A percentile compares a stretch with the other conserved stretches of the same genome.
phyloP scores from a whole-genome alignment of 768 basidiomycete genomes.

The Podaxis mareebaensis region DNA sequence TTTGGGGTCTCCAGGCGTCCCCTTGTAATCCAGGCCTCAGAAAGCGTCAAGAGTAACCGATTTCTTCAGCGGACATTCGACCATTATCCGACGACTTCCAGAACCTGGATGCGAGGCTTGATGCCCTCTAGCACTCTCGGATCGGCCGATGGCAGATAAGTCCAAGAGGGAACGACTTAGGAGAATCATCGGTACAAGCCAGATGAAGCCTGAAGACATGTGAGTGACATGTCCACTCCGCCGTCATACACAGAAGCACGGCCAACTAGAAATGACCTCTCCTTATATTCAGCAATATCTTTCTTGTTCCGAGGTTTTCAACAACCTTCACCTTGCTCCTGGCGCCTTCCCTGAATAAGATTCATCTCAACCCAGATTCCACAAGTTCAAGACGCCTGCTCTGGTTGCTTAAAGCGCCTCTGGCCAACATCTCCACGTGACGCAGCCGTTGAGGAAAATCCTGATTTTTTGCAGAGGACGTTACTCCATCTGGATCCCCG shows the following conservation, averaged over 20 bases:
- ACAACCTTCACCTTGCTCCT: neutral
- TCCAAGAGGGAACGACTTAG: neutral
- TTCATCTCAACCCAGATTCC: neutral
- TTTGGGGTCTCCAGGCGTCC: neutral
- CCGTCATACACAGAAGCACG: neutral
- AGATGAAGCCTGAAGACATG: neutral
- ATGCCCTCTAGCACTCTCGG: neutral
- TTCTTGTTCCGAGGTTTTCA: constrained; percentile 1
- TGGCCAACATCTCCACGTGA: neutral
- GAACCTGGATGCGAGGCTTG: neutral
- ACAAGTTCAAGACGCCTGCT: neutral
- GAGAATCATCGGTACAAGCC: neutral
- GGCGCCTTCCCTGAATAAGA: neutral
- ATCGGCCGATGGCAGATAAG: neutral
- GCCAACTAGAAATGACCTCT: neutral
- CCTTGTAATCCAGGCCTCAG: neutral
- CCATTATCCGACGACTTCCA: neutral
- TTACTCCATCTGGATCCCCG: neutral
- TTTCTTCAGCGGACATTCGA: neutral
- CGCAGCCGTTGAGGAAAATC: neutral
- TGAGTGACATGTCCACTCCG: neutral
- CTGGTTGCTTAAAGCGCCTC: neutral
- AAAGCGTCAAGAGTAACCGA: neutral
- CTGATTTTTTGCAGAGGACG: neutral
- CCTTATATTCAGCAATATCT: neutral